A percentile compares a stretch with the other conserved stretches of the same genome.
phyloP scores from a whole-genome alignment of 768 basidiomycete genomes.

The Pleurotus eryngii region DNA sequence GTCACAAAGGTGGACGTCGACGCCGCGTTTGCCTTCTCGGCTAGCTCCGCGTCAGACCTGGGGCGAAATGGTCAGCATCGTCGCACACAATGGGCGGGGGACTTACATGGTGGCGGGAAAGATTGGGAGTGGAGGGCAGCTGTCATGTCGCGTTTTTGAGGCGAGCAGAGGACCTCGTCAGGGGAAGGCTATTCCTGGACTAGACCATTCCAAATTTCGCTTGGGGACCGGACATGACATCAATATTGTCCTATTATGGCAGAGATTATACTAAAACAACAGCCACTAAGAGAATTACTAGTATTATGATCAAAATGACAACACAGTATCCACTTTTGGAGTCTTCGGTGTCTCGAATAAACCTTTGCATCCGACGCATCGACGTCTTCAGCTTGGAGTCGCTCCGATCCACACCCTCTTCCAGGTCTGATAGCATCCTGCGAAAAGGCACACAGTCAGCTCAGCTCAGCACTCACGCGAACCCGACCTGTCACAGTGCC shows the following conservation, averaged over 20 bases:
- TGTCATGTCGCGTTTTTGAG: constrained; percentile 1
- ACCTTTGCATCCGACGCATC: constrained; percentile 68
- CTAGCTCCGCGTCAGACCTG: constrained; percentile 33
- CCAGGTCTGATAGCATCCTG: constrained; percentile 81
- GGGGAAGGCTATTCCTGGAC: not conserved
- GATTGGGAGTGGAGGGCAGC: not conserved
- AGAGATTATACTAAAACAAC: constrained; percentile 65
- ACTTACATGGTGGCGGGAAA: constrained; percentile 12
- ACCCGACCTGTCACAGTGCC: not conserved
- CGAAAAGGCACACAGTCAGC: not conserved
- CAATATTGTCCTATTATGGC: not conserved
- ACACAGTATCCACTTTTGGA: constrained; percentile 91
- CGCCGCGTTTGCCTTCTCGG: constrained; percentile 44
- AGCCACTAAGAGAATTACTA: constrained; percentile 71
- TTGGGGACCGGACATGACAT: not conserved
- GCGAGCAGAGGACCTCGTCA: not conserved
- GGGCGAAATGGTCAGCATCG: not conserved
- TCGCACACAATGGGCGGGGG: not conserved
- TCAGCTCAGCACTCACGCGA: not conserved
- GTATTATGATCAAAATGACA: constrained; percentile 74
- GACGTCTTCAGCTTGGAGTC: constrained; percentile 63
- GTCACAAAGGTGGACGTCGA: constrained; percentile 80
- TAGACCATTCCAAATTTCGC: not conserved
- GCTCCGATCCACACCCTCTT: constrained; percentile 66
- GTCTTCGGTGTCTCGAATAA: constrained; percentile 87